Evolutionary conservation across 768 basidiomycete genomes (phyloP).

Genomic region (Favolaschia claudopus): DNA sequence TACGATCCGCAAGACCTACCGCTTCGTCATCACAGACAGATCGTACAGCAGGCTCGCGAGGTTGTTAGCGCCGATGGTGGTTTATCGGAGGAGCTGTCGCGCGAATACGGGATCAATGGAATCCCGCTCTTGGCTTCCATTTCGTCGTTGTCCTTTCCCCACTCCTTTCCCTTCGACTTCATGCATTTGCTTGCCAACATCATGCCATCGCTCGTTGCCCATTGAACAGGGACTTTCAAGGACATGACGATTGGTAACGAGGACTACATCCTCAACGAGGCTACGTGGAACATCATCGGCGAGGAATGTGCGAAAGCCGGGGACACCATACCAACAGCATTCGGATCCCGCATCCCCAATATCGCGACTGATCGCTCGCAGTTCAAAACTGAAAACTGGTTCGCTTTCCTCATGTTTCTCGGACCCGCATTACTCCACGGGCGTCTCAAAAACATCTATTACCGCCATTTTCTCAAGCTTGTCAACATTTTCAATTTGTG

Average conservation of each 20-base stretch:
- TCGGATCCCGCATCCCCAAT: slow-evolving; percentile 1
- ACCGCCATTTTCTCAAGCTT: too few relatives aligned
- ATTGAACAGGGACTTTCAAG: slow-evolving; percentile 54
- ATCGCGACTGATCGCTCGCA: too few relatives aligned
- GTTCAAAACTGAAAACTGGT: too few relatives aligned
- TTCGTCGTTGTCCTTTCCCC: slow-evolving; percentile 44
- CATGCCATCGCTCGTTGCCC: slow-evolving; percentile 44
- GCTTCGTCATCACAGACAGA: slow-evolving; percentile 37
- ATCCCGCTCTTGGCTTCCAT: slow-evolving; percentile 41
- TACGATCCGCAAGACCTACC: slow-evolving; percentile 44
- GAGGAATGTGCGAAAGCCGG: neutral
- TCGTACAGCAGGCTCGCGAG: slow-evolving; percentile 35
- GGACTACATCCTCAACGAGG: slow-evolving; percentile 30
- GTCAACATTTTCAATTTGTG: too few relatives aligned
- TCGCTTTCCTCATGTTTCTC: too few relatives aligned
- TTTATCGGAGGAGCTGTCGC: slow-evolving; percentile 29
- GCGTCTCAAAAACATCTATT: too few relatives aligned
- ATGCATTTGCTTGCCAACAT: slow-evolving; percentile 59
- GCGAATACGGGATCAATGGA: slow-evolving; percentile 43
- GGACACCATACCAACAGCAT: neutral
- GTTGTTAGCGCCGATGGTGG: slow-evolving; percentile 34
- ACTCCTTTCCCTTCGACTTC: slow-evolving; percentile 54
- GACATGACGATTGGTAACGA: slow-evolving; percentile 40
- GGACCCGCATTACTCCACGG: too few relatives aligned
- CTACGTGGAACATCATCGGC: too few relatives aligned